These are phyloP conservation scores for Medicago truncatula DNA, from an alignment of 306 rosid genomes.

Conservation along the genomic window DNA sequence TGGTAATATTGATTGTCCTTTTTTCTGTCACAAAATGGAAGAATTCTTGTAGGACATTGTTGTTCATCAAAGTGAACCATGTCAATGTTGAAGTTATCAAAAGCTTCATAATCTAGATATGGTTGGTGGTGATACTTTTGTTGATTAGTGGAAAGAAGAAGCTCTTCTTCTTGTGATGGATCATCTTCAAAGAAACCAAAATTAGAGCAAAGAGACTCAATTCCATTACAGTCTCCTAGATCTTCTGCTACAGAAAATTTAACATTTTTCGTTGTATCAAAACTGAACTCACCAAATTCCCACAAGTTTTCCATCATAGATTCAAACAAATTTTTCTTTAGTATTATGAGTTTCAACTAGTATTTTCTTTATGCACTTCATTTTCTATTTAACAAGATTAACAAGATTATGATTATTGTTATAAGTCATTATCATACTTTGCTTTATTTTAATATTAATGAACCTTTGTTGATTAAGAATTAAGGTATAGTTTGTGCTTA, in stretches of 20 bases:
- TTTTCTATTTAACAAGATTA: slow-evolving; percentile 14
- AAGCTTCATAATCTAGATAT: slow-evolving; percentile 41
- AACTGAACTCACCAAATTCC: slow-evolving; percentile 39
- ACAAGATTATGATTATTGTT: neutral
- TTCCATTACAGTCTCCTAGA: slow-evolving; percentile 32
- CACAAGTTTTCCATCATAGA: slow-evolving; percentile 45
- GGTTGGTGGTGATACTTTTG: slow-evolving; percentile 24
- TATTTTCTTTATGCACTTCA: neutral
- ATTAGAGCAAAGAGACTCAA: slow-evolving; percentile 41
- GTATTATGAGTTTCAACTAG: slow-evolving; percentile 10
- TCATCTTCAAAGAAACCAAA: slow-evolving; percentile 40
- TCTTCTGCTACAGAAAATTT: slow-evolving; percentile 37
- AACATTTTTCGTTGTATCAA: slow-evolving; percentile 25
- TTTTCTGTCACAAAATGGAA: slow-evolving; percentile 37
- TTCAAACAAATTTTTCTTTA: slow-evolving; percentile 13
- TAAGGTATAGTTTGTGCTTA: neutral
- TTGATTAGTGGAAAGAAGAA: too few species aligned
- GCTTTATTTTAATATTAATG: neutral
- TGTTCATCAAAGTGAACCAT: slow-evolving; percentile 45
- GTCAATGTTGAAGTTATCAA: slow-evolving; percentile 47
- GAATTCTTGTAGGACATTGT: slow-evolving; percentile 21
- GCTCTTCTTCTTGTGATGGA: slow-evolving; percentile 29
- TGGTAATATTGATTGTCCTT: slow-evolving; percentile 30
- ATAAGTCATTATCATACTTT: neutral
- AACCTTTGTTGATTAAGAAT: neutral